phyloP scores from a whole-genome alignment of 2,329 filamentous ascomycete species.

The Alternaria gaisen region DNA sequence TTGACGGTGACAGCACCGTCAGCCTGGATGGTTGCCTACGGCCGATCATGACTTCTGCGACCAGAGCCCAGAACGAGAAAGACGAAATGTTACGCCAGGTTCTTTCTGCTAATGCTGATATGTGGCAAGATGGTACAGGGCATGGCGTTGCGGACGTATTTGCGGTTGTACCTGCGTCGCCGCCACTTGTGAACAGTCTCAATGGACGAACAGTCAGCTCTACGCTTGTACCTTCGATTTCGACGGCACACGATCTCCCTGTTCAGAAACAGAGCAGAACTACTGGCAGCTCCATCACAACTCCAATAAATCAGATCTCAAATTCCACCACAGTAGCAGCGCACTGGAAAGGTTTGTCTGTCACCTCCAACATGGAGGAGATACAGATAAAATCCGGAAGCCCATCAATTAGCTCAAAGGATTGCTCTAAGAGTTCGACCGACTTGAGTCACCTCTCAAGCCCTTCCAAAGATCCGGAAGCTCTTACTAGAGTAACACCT shows the following conservation, averaged over 20 bases:
- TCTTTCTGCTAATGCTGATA: constrained; percentile 23
- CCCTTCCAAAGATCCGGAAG: not conserved
- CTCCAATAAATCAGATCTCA: not conserved
- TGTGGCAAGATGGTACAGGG: constrained; percentile 33
- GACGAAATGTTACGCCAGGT: constrained; percentile 24
- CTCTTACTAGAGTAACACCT: not conserved
- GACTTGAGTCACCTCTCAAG: not conserved
- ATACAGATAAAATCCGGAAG: not conserved
- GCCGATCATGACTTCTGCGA: not conserved
- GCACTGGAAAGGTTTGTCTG: not conserved
- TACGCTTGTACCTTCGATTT: not conserved
- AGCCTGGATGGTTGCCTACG: not conserved
- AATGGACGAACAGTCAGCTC: not conserved
- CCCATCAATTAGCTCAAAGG: not conserved
- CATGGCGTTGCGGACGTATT: constrained; percentile 28
- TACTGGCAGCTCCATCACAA: not conserved
- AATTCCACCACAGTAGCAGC: not conserved
- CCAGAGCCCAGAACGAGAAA: not conserved
- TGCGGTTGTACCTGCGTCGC: not conserved
- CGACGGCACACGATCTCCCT: no score
- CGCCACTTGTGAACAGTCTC: not conserved
- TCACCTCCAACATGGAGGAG: not conserved
- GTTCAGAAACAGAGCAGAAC: not conserved
- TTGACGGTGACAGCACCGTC: not conserved
- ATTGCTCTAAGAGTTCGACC: not conserved